These are phyloP conservation scores for Acacia crassicarpa DNA, from an alignment of 306 rosid genomes.

Conservation along the genomic window DNA sequence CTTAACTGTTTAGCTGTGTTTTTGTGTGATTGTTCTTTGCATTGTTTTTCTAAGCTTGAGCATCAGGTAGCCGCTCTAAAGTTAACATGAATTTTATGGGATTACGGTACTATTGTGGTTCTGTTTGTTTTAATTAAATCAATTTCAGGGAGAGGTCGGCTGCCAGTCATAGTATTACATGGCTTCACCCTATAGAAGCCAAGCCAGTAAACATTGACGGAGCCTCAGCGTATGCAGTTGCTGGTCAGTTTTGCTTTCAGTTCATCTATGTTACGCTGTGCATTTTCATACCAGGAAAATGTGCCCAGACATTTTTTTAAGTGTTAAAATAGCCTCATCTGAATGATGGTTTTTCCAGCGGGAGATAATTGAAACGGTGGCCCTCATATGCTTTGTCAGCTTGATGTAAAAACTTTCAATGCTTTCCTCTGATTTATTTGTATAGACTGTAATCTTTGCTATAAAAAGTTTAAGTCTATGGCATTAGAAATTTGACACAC, in stretches of 20 bases:
- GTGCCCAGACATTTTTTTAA: too few species aligned
- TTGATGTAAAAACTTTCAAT: neutral
- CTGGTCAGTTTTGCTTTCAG: neutral
- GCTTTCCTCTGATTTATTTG: neutral
- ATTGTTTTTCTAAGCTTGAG: neutral
- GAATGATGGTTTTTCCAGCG: neutral
- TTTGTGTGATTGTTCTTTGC: neutral
- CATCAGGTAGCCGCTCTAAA: neutral
- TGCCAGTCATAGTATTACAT: slow-evolving; percentile 16
- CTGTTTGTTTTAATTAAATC: neutral
- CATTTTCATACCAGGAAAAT: neutral
- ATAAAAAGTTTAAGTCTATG: neutral
- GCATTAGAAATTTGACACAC: neutral
- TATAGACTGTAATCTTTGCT: neutral
- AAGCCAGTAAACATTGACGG: neutral
- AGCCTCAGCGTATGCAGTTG: slow-evolving; percentile 16
- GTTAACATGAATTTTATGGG: neutral
- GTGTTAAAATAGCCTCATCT: neutral
- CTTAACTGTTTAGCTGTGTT: neutral
- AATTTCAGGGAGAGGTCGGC: slow-evolving; percentile 23
- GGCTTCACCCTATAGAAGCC: slow-evolving; percentile 11
- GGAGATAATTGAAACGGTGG: neutral
- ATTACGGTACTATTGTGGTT: neutral
- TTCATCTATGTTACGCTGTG: neutral
- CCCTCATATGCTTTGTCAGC: neutral